phyloP scores from a whole-genome alignment of 306 rosid genomes.

The Prunus mira region DNA sequence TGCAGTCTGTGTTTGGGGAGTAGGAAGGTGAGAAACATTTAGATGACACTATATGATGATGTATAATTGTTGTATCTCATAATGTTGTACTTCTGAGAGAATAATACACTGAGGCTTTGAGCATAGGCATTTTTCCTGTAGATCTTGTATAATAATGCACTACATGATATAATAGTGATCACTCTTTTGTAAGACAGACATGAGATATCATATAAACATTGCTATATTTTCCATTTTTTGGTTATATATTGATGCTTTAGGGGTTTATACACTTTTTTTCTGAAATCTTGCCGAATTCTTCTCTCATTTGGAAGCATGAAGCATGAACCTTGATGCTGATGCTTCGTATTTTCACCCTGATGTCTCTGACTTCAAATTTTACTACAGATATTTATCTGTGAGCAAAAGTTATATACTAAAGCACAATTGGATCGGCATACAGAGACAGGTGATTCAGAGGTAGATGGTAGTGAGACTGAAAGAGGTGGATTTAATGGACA shows the following conservation, averaged over 20 bases:
- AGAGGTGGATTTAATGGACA: constrained; percentile 98
- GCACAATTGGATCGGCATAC: constrained; percentile 77
- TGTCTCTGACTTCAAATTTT: constrained; percentile 11
- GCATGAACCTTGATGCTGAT: not conserved
- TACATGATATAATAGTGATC: not conserved
- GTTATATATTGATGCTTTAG: not conserved
- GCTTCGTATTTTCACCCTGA: not conserved
- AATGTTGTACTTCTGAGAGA: not conserved
- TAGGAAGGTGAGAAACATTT: constrained; percentile 20
- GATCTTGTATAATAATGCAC: not conserved
- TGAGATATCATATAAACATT: not conserved
- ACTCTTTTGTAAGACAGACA: not conserved
- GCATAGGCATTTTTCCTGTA: not conserved
- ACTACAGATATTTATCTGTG: constrained; percentile 78
- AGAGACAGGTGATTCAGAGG: constrained; percentile 80
- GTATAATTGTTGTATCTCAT: not conserved
- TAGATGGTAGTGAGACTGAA: constrained; percentile 95
- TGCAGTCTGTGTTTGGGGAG: constrained; percentile 16
- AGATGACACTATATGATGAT: not conserved
- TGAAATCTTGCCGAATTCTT: not conserved
- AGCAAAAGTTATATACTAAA: constrained; percentile 85
- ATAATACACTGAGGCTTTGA: not conserved
- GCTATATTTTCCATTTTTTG: not conserved
- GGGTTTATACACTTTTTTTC: not conserved
- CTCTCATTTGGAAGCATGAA: not conserved